A percentile compares a stretch with the other conserved stretches of the same genome.
phyloP scores from a whole-genome alignment of 257 asterid genomes.

The Mentha longifolia region DNA sequence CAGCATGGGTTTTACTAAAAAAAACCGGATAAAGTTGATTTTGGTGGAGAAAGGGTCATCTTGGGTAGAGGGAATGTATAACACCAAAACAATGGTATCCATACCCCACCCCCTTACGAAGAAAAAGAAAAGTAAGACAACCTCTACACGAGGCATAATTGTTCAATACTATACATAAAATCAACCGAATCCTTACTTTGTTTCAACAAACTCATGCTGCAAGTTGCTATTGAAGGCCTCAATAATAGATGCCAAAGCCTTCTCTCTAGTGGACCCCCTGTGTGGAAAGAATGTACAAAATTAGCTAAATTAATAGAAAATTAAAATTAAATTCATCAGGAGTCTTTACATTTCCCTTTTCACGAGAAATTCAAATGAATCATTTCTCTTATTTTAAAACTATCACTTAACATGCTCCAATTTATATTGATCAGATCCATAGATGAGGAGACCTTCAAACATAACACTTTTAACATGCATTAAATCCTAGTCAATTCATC shows the following conservation, averaged over 20 bases:
- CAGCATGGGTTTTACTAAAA: no score
- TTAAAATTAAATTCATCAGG: not conserved
- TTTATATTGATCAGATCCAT: constrained; percentile 2
- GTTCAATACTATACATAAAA: not conserved
- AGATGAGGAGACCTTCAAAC: not conserved
- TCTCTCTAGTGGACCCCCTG: constrained; percentile 95
- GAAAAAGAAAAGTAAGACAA: no score
- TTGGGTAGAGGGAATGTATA: no score
- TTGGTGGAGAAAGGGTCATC: no score
- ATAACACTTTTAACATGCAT: not conserved
- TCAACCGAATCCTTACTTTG: constrained; percentile 49
- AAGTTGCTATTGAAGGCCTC: constrained; percentile 75
- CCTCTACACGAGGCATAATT: not conserved
- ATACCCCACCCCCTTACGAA: not conserved
- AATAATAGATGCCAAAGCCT: constrained; percentile 71
- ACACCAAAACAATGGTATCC: not conserved
- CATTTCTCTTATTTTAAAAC: not conserved
- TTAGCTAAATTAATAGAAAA: not conserved
- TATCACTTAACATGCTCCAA: not conserved
- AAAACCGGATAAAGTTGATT: no score
- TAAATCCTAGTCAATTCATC: not conserved
- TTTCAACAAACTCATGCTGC: constrained; percentile 73
- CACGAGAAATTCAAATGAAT: not conserved
- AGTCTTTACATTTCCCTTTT: constrained; percentile 13
- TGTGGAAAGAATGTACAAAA: not conserved